Evolutionary conservation across 2,329 filamentous ascomycete species (phyloP).

Genomic region (Paecilomyces dactylethromorphus): DNA sequence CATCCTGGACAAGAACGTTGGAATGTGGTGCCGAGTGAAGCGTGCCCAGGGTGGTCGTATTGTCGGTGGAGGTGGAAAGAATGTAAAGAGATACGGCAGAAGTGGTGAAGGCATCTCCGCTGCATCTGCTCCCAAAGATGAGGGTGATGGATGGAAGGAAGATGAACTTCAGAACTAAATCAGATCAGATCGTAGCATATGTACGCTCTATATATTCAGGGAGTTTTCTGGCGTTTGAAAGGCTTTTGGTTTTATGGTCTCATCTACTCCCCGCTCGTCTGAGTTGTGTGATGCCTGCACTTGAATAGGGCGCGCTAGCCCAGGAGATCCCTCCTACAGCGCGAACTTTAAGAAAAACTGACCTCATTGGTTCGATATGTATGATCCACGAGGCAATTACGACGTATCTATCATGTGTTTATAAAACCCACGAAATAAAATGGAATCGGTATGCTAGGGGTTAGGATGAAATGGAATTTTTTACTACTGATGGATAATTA

Average conservation of each 20-base stretch:
- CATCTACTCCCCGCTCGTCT: no score
- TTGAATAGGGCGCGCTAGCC: no score
- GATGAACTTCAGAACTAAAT: slow-evolving; percentile 56
- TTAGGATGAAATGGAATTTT: background rate
- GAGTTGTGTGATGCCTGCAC: no score
- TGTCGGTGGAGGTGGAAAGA: slow-evolving; percentile 43
- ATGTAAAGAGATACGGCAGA: slow-evolving; percentile 17
- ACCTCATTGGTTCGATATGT: no score
- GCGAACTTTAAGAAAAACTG: no score
- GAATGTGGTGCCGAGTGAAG: slow-evolving; percentile 90
- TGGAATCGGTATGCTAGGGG: background rate
- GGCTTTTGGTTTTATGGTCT: background rate
- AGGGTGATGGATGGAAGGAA: slow-evolving; percentile 58
- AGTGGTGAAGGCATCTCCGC: slow-evolving; percentile 39
- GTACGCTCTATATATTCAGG: background rate
- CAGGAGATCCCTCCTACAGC: no score
- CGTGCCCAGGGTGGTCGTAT: slow-evolving; percentile 67
- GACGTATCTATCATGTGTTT: background rate
- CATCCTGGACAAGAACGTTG: slow-evolving; percentile 81
- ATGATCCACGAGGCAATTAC: no score
- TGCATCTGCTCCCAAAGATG: slow-evolving; percentile 40
- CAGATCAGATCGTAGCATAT: background rate
- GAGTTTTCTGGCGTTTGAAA: background rate
- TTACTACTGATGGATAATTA: background rate
- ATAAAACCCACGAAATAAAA: background rate